Base-by-base conservation (phyloP, 345 rosid species). In the Salix exigua region DNA sequence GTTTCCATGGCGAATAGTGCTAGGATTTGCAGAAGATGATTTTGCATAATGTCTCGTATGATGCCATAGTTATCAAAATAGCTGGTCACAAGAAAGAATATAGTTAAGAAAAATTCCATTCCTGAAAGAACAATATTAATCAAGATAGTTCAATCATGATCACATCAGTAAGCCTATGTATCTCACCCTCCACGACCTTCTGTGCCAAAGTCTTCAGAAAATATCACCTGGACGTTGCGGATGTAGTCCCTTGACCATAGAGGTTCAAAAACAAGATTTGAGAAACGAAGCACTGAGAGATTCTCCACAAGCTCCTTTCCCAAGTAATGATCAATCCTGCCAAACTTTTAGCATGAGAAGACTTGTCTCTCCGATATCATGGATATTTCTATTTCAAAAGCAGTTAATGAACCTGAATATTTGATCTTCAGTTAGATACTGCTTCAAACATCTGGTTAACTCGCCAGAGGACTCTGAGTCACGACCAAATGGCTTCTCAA, bases 231-330 rank as follows among this genome's bases (percentile, higher is more conserved):
- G 82, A 94, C 97, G 28, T 89, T 94, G 58, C 93, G 89, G 72
- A 94, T 92, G 85, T 89, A 94, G 81, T 84, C 88, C 77, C 98
- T 87, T 4, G 90, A 92, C 97, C 98, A 91, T 35, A 94, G 75
- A 78, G 98, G 98, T 82, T 90, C 97, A 4, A 92, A 92, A 53
- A 94, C 90, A 83, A 92, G 98, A 83, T 92, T 94, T n/a, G 97
- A 91, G 86, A 91, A 94, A 5, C 97, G 92, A 81, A 94, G 98
- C 73, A 94, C 95, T 0, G 97, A 91, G 19, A 94, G 88, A 78
- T 94, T 94, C 88, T 92, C 97, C n/a, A 94, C 95, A 4, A 94
- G 93, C 83, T 94, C 97, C 80, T 94, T 92, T 21, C 98, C 98
- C 86, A 94, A 78, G 83, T 94, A 92, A 82, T 92, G 97, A 70